These are phyloP conservation scores for Xylariaceae sp. DNA, from an alignment of 2,329 filamentous ascomycete genomes.

Conservation along the genomic window DNA sequence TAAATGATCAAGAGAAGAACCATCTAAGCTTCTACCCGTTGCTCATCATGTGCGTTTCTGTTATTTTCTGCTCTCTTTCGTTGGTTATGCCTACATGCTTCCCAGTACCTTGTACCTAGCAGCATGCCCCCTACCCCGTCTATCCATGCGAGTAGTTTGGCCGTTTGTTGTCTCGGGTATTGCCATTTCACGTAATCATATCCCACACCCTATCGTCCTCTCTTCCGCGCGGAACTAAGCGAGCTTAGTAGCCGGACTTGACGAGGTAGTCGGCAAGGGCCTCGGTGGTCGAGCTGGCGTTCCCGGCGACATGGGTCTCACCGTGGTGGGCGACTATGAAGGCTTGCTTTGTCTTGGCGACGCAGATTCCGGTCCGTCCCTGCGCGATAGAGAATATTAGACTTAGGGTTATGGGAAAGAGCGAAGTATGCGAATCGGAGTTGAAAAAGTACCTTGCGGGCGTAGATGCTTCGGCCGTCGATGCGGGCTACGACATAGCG, in stretches of 20 bases:
- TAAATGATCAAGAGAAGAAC: conserved; percentile 15
- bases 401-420: conserved; percentile 2
- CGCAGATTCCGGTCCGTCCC: conserved; percentile 76
- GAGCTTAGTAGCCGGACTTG: conserved; percentile 65
- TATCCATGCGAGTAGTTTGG: not conserved
- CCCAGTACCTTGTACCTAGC: conserved; percentile 4
- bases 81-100: conserved; percentile 10
- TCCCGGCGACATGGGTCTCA: conserved; percentile 69
- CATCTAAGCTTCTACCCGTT: not conserved
- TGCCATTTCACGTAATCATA: conserved; percentile 8
- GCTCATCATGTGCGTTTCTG: too few relatives aligned
- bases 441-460: conserved; percentile 65
- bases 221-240: too few relatives aligned
- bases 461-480: conserved; percentile 78
- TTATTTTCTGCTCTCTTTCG: too few relatives aligned
- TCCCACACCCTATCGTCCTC: too few relatives aligned
- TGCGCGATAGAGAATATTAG: conserved; percentile 25
- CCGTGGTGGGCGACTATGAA: conserved; percentile 86
- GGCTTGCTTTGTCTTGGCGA: conserved; percentile 84
- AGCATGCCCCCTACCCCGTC: conserved; percentile 18
- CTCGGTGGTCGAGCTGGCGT: conserved; percentile 76
- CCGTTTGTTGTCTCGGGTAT: conserved; percentile 18
- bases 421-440: not conserved
- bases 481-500: conserved; percentile 76
- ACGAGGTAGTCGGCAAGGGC: conserved; percentile 85